Evolutionary conservation across 345 rosid genomes (phyloP).

Genomic region (Lenwebbia sp.): DNA sequence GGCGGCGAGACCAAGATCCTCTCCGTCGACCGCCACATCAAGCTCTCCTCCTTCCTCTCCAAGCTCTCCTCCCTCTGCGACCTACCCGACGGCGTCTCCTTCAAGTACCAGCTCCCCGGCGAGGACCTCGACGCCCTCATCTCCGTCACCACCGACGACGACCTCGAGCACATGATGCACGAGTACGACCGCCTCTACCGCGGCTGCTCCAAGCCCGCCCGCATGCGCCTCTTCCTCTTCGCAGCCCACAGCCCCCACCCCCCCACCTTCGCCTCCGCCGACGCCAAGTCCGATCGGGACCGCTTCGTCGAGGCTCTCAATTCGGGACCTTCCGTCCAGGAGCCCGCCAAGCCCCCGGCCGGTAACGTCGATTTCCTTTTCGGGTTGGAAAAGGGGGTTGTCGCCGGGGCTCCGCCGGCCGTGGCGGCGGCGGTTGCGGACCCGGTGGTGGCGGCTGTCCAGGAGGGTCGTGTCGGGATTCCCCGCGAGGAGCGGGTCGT

Average conservation of each 20-base stretch:
- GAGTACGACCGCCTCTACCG: conserved; percentile 83
- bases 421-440: not conserved
- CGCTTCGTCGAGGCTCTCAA: conserved; percentile 64
- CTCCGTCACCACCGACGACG: conserved; percentile 88
- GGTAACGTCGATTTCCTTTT: conserved; percentile 65
- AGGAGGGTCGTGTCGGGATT: conserved; percentile 15
- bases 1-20: conserved; percentile 91
- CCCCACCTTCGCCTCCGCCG: conserved; percentile 38
- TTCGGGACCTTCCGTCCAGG: conserved; percentile 30
- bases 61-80: conserved; percentile 52
- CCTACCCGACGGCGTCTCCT: conserved; percentile 37
- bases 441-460: not conserved
- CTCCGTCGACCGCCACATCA: conserved; percentile 59
- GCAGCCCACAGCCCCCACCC: conserved; percentile 19
- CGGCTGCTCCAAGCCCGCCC: conserved; percentile 58
- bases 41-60: conserved; percentile 44
- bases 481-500: conserved; percentile 22
- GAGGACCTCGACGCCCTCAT: conserved; percentile 95
- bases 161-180: conserved; percentile 90
- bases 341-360: conserved; percentile 11
- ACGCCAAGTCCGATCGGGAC: conserved; percentile 59
- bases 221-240: conserved; percentile 81
- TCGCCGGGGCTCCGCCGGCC: conserved; percentile 13
- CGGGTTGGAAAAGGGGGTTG: conserved; percentile 53
- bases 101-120: conserved; percentile 92